Percentiles rank a stretch among this genome's conserved stretches.
phyloP scores from a whole-genome alignment of 257 asterid species.

The Solanum acaule region DNA sequence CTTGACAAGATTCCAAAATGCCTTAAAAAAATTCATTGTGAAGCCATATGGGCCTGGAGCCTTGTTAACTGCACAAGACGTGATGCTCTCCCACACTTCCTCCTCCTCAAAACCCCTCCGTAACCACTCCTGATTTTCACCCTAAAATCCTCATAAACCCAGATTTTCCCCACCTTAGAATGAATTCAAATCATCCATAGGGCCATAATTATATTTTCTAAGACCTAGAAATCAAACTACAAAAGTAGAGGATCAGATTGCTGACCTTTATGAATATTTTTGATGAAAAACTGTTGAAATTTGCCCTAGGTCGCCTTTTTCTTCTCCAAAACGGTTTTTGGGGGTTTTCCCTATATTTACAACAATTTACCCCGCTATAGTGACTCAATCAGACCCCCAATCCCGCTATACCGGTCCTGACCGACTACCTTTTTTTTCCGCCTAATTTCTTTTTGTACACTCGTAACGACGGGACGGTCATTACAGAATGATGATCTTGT shows the following conservation, averaged over 20 bases:
- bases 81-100: neutral
- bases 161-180: neutral
- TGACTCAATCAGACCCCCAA: neutral
- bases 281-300: neutral
- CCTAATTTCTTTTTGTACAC: neutral
- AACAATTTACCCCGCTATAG: neutral
- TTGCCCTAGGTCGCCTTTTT: neutral
- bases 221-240: neutral
- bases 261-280: neutral
- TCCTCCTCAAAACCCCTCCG: neutral
- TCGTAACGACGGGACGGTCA: neutral
- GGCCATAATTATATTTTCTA: neutral
- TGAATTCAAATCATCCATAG: neutral
- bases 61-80: neutral
- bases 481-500: neutral
- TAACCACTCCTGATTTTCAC: neutral
- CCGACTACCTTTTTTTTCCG: neutral
- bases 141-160: neutral
- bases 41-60: neutral
- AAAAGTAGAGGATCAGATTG: neutral
- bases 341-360: neutral
- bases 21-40: neutral
- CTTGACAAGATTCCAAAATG: neutral
- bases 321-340: neutral
- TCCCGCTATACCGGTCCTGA: neutral